A percentile compares a stretch with the other conserved stretches of the same genome.
Conservation (phyloP, 129 eudicot genomes). For the Gnaphalium uliginosum region DNA sequence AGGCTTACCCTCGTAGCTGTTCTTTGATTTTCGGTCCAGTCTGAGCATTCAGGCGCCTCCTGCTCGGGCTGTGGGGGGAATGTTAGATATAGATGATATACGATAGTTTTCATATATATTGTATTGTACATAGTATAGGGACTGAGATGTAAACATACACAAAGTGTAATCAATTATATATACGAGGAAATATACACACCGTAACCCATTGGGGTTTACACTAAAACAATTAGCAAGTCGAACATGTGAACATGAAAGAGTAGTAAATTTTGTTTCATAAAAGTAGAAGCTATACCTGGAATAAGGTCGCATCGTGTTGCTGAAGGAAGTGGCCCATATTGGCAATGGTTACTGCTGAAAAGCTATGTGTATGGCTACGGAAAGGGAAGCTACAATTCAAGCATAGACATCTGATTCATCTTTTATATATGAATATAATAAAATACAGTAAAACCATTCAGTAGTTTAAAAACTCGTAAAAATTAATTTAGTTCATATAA, state of each 20-base stretch:
- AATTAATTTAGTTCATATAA: neutral
- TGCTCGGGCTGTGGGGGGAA: no score
- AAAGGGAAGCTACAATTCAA: slow-evolving; percentile 1
- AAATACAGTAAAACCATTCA: neutral
- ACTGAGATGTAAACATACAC: no score
- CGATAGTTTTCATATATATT: no score
- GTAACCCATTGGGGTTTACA: no score
- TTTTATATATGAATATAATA: neutral
- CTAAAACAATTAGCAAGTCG: neutral
- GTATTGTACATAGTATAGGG: no score
- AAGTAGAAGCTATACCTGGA: neutral
- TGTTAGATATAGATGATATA: no score
- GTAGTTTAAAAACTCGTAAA: neutral
- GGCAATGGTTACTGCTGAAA: neutral
- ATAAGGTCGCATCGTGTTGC: neutral
- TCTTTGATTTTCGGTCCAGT: no score
- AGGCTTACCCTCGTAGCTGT: no score
- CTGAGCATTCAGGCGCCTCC: no score
- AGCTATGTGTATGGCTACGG: neutral
- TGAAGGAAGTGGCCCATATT: neutral
- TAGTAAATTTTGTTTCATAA: neutral
- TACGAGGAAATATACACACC: no score
- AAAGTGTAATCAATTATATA: no score
- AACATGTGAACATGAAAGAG: neutral
- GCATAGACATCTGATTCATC: slow-evolving; percentile 7